phyloP scores from a whole-genome alignment of 1,139 yeast species.

The Debaryomyces subglobosus region DNA sequence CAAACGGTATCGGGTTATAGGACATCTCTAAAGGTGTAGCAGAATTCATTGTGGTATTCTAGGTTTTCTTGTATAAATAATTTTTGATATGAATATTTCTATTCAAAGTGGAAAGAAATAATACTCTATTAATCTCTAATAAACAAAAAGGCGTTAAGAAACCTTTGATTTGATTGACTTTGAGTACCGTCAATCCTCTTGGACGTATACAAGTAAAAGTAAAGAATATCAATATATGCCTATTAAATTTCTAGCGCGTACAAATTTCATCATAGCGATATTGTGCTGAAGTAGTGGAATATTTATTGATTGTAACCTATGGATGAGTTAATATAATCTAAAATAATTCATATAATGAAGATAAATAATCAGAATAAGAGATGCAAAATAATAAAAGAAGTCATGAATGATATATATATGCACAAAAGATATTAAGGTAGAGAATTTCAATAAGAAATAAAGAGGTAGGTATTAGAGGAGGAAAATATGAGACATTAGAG shows the following conservation, averaged over 20 bases:
- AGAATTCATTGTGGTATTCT: neutral
- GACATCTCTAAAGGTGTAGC: neutral
- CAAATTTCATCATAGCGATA: neutral
- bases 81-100: neutral
- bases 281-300: neutral
- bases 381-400: conserved; percentile 7
- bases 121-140: neutral
- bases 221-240: neutral
- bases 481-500: conserved; percentile 18
- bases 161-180: neutral
- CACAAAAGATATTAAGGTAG: conserved; percentile 5
- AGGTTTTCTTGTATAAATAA: neutral
- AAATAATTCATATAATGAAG: conserved; percentile 4
- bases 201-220: neutral
- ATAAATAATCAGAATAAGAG: conserved; percentile 1
- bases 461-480: conserved; percentile 10
- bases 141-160: neutral
- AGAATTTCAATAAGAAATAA: conserved; percentile 6
- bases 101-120: neutral
- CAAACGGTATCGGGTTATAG: conserved; percentile 51
- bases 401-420: conserved; percentile 7
- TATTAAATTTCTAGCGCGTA: neutral
- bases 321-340: neutral
- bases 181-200: neutral
- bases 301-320: neutral